Conservation (phyloP, 139 green algal genomes). For the Tetraselmis chui region DNA sequence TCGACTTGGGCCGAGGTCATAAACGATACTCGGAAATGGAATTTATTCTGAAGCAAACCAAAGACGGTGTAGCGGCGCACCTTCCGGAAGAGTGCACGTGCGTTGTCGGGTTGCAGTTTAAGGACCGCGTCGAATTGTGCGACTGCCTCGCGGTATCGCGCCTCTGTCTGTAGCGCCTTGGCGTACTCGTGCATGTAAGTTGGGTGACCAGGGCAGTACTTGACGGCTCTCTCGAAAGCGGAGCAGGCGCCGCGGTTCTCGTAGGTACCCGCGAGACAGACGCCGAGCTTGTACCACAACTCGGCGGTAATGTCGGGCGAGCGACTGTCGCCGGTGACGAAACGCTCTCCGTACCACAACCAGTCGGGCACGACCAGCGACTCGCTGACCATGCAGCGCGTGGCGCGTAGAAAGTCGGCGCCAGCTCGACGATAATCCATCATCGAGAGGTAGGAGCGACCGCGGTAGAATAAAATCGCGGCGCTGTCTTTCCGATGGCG, state of each 20-base stretch:
- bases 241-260: neutral
- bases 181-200: neutral
- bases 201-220: neutral
- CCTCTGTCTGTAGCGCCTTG: neutral
- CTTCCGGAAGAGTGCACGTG: neutral
- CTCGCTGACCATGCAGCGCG: neutral
- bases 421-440: neutral
- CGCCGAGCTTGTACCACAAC: neutral
- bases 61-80: too few relatives aligned
- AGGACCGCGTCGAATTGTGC: neutral
- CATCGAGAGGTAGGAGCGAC: neutral
- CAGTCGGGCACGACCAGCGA: neutral
- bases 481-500: neutral
- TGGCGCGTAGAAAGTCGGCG: neutral
- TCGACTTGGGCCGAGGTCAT: too few relatives aligned
- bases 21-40: too few relatives aligned
- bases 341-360: neutral
- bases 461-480: neutral
- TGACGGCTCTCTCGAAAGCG: neutral
- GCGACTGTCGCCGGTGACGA: neutral
- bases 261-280: neutral
- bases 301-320: neutral
- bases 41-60: too few relatives aligned
- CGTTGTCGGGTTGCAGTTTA: neutral
- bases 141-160: neutral